Base-by-base conservation (phyloP, 2,329 filamentous ascomycete genomes). In the Claviceps purpurea region DNA sequence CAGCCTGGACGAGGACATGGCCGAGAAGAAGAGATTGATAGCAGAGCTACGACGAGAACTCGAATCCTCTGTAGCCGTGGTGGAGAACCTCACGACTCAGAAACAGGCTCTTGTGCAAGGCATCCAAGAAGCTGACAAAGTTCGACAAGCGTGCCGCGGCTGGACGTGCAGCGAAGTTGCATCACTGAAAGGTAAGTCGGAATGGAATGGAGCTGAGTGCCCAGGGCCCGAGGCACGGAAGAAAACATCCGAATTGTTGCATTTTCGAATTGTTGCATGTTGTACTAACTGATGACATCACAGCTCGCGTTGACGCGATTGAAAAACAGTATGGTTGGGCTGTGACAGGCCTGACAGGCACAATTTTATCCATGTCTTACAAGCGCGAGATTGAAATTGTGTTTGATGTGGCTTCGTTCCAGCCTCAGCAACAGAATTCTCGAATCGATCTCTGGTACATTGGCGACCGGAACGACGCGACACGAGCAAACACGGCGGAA, bases 61-160 rank as follows among this genome's bases (percentile, higher is more conserved):
- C 10, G 72, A 81, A 50, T 79, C 83, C 45, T 86, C 86, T 38
- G 83, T 87, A 55, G 66, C 73, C 1, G 73, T 75, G 8, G 80
- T 91, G 18, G 77, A 81, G 54, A 72, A 78, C 1, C 74, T 84
- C 46, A 73, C 76, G 7, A 75, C 82, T 54, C 77, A 81, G 60
- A 95, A 91, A 64, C 69, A 81, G 51, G 76, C 82, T 59, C 89
- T 78, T 58, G 62, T 84, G 34, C 76, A 79, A 30, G 86, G 93
- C 47, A 96, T 95, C 53, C 77, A 81, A 54, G 84, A 89, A 60
- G 87, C 90, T 0, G 89, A 96, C 65, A 83, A 82, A 57, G 75
- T 94, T 26, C 80, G 87, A 56, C 89, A 96, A 64, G 87, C 95
- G 61, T 95, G 86, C 64, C 82, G 90, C 50, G 90, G 91, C 41